phyloP scores from a whole-genome alignment of 176 grass and related monocot genomes.

The Oryza brachyantha region DNA sequence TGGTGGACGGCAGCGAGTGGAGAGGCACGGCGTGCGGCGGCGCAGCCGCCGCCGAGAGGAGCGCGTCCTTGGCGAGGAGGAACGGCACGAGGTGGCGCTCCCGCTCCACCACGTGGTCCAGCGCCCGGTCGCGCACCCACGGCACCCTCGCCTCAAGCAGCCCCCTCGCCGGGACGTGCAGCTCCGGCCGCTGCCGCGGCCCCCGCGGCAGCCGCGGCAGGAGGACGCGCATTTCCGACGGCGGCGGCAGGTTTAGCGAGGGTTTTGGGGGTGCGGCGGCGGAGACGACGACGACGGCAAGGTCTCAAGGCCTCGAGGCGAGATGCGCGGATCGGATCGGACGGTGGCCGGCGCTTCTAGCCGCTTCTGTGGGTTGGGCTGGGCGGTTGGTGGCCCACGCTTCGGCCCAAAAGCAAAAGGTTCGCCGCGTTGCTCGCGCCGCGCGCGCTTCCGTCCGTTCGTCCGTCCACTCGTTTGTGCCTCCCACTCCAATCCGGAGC shows the following conservation, averaged over 20 bases:
- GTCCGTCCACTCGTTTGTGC: not conserved
- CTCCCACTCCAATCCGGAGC: not conserved
- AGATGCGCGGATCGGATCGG: constrained; percentile 14
- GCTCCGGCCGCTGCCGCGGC: constrained; percentile 14
- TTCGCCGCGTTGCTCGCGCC: not conserved
- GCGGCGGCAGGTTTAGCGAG: not conserved
- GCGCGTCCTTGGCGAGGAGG: constrained; percentile 75
- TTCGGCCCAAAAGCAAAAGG: not conserved
- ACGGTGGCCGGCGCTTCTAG: constrained; percentile 6
- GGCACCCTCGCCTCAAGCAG: constrained; percentile 58
- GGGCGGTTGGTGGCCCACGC: not conserved
- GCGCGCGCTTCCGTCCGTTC: not conserved
- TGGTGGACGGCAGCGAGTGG: constrained; percentile 57
- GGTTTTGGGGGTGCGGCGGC: not conserved
- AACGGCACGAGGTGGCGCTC: constrained; percentile 81
- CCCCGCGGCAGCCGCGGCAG: not conserved
- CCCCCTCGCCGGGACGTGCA: constrained; percentile 26
- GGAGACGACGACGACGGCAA: not conserved
- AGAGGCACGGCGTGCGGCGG: constrained; percentile 56
- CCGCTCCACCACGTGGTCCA: constrained; percentile 88
- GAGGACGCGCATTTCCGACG: constrained; percentile 2
- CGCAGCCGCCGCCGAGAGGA: constrained; percentile 49
- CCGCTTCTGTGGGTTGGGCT: not conserved
- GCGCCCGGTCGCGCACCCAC: constrained; percentile 71
- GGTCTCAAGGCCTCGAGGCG: not conserved